Conservation (phyloP, 164 flowering plant species). For the Stephania cephalantha region DNA sequence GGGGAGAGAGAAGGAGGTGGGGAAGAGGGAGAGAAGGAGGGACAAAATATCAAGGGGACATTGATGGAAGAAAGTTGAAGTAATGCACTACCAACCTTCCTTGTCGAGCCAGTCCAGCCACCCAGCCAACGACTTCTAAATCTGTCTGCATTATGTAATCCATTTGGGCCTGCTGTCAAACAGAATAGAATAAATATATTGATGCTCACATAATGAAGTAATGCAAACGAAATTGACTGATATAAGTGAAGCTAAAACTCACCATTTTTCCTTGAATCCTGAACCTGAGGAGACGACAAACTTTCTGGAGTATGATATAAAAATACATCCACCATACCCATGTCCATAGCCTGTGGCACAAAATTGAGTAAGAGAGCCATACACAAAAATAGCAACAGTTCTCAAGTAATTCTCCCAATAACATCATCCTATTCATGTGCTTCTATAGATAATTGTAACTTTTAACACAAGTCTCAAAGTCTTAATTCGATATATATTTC, state of each 20-base stretch:
- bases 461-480: neutral
- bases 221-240: neutral
- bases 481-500: neutral
- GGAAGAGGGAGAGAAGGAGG: neutral
- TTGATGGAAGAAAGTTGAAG: slow-evolving; percentile 2
- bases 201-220: neutral
- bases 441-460: neutral
- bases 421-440: neutral
- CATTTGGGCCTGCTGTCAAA: slow-evolving; percentile 17
- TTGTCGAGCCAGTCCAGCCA: slow-evolving; percentile 72
- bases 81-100: slow-evolving; percentile 33
- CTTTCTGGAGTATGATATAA: slow-evolving; percentile 16
- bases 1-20: neutral
- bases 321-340: slow-evolving; percentile 8
- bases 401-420: neutral
- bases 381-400: neutral
- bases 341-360: slow-evolving; percentile 23
- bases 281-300: slow-evolving; percentile 14
- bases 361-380: slow-evolving; percentile 8
- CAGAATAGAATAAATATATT: neutral
- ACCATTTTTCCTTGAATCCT: slow-evolving; percentile 19
- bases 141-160: slow-evolving; percentile 15
- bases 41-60: neutral
- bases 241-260: slow-evolving; percentile 6
- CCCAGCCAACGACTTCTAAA: slow-evolving; percentile 64